phyloP scores from a whole-genome alignment of 148 eudicot genomes.

The Salicornia ramosissima region DNA sequence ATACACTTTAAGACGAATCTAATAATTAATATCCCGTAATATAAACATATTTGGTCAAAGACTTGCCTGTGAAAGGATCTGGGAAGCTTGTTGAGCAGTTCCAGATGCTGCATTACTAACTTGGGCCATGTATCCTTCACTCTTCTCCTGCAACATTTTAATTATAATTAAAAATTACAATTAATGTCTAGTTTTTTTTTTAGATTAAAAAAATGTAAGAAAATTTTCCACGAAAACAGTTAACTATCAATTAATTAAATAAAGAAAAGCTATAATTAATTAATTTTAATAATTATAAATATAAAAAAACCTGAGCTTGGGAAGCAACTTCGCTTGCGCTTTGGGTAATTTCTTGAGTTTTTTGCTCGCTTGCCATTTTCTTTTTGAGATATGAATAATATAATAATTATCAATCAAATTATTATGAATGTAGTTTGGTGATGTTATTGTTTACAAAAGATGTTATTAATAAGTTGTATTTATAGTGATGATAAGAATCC shows the following conservation, averaged over 20 bases:
- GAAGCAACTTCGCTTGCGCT: background rate
- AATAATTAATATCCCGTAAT: too few species aligned
- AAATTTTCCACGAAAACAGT: too few species aligned
- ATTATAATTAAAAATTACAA: too few species aligned
- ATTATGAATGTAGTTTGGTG: background rate
- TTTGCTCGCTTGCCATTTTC: conserved; percentile 30
- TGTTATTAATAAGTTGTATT: background rate
- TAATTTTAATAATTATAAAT: too few species aligned
- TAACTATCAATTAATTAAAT: too few species aligned
- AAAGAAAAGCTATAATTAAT: too few species aligned
- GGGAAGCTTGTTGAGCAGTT: conserved; percentile 35
- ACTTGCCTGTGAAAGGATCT: conserved; percentile 41
- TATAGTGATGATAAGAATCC: background rate
- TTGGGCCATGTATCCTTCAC: conserved; percentile 37
- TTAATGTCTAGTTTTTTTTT: too few species aligned
- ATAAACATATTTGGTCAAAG: too few species aligned
- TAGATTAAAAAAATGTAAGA: too few species aligned
- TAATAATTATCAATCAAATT: background rate
- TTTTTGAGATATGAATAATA: background rate
- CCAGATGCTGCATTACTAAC: conserved; percentile 35
- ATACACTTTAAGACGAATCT: too few species aligned
- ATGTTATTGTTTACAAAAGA: too few species aligned
- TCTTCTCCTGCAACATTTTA: conserved; percentile 37
- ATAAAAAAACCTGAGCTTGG: background rate
- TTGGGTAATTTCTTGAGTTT: conserved; percentile 17